Percentiles rank a stretch among this genome's conserved stretches.
Evolutionary conservation across 495 filamentous ascomycete species (phyloP).

Genomic region (Rostrohypoxylon terebratum): DNA sequence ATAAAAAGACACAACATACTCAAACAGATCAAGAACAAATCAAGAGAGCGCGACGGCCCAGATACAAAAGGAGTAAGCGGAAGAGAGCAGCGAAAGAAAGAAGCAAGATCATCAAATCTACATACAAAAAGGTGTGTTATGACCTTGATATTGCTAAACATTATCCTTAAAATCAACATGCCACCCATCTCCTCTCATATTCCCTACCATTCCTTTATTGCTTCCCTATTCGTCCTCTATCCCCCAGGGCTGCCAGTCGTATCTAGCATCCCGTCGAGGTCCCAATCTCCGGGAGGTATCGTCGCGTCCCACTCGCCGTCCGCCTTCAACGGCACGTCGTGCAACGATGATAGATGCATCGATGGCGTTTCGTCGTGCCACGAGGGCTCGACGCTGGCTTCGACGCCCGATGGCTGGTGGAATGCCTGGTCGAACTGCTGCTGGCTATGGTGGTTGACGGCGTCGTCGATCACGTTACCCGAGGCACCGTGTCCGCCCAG

Average conservation of each 20-base stretch:
- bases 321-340: conserved; percentile 26
- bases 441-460: conserved; percentile 9
- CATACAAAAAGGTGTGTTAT: conserved; percentile 42
- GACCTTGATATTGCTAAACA: neutral
- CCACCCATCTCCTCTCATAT: conserved; percentile 5
- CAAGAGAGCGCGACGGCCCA: conserved; percentile 14
- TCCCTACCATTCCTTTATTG: neutral
- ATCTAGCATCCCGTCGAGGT: conserved; percentile 48
- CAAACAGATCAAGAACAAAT: conserved; percentile 10
- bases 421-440: conserved; percentile 45
- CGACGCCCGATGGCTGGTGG: conserved; percentile 21
- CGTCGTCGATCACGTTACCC: neutral
- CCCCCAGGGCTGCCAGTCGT: conserved; percentile 43
- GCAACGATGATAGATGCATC: conserved; percentile 9
- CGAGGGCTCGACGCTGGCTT: conserved; percentile 2
- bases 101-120: conserved; percentile 32
- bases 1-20: conserved; percentile 9
- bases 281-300: conserved; percentile 45
- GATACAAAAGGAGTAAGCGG: conserved; percentile 14
- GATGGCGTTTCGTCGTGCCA: conserved; percentile 41
- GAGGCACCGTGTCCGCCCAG: conserved; percentile 12
- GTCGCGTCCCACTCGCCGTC: conserved; percentile 44
- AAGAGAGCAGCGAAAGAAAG: conserved; percentile 29
- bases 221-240: neutral
- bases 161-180: neutral